These are phyloP conservation scores for Pseudozyma tsukubaensis DNA, from an alignment of 1,284 basidiomycete species.

Conservation along the genomic window DNA sequence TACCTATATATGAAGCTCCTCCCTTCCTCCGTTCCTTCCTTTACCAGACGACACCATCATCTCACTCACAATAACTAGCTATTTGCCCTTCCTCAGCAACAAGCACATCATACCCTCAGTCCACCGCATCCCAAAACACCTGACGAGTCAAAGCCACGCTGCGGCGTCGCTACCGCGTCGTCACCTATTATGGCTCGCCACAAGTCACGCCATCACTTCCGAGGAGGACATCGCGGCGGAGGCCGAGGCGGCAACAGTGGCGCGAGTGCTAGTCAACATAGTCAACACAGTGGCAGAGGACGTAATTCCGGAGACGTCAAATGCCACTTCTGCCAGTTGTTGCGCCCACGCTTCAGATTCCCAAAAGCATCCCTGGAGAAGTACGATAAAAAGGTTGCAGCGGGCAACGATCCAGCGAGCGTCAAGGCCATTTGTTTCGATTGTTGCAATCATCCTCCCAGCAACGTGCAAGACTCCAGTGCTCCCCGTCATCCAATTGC, in stretches of 20 bases:
- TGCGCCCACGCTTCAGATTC: slow-evolving; percentile 8
- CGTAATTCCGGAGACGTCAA: background rate
- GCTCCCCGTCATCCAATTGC: background rate
- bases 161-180: slow-evolving; percentile 5
- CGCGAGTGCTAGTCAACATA: background rate
- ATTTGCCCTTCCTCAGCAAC: too few species aligned
- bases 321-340: slow-evolving; percentile 11
- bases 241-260: too few species aligned
- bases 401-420: background rate
- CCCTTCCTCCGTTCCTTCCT: too few species aligned
- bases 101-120: background rate
- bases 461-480: background rate
- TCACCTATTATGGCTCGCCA: slow-evolving; percentile 24
- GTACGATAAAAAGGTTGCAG: slow-evolving; percentile 3
- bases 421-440: slow-evolving; percentile 14
- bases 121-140: background rate
- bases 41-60: too few species aligned
- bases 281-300: too few species aligned
- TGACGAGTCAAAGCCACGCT: background rate
- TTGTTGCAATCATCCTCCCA: slow-evolving; percentile 12
- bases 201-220: background rate
- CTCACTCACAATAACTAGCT: too few species aligned
- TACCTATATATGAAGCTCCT: background rate
- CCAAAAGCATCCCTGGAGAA: background rate
- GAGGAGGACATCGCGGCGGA: background rate